Evolutionary conservation across 306 rosid species (phyloP).

Genomic region (Castanospermum australe): DNA sequence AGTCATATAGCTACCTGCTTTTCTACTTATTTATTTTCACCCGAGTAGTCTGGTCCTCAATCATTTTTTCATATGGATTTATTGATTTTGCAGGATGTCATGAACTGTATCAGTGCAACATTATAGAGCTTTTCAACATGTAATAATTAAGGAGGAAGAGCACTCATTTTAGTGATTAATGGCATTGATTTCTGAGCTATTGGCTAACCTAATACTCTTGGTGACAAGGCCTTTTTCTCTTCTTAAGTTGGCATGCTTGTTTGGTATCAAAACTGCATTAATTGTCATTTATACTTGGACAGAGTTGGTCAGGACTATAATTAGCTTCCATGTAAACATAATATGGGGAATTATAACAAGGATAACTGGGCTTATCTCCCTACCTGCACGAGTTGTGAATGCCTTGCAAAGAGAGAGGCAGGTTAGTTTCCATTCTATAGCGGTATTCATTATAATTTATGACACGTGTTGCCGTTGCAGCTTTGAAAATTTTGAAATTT

Average conservation of each 20-base stretch:
- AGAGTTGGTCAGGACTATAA: slow-evolving; percentile 51
- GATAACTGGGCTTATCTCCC: slow-evolving; percentile 54
- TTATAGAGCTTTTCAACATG: slow-evolving; percentile 29
- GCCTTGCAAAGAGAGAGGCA: slow-evolving; percentile 62
- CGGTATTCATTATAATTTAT: background rate
- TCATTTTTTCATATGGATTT: background rate
- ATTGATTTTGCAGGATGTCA: slow-evolving; percentile 38
- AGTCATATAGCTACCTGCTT: background rate
- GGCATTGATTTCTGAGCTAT: slow-evolving; percentile 52
- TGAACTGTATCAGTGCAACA: background rate
- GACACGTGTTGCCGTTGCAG: background rate
- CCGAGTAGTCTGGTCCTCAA: background rate
- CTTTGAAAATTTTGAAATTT: background rate
- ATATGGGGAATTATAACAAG: slow-evolving; percentile 45
- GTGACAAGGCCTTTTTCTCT: slow-evolving; percentile 51
- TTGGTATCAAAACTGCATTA: slow-evolving; percentile 47
- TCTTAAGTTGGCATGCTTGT: slow-evolving; percentile 43
- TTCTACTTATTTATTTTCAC: background rate
- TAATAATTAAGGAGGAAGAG: slow-evolving; percentile 30
- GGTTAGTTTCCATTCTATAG: slow-evolving; percentile 44
- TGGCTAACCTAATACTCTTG: slow-evolving; percentile 36
- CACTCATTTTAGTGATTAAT: slow-evolving; percentile 30
- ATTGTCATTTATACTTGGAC: slow-evolving; percentile 44
- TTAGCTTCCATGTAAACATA: slow-evolving; percentile 49
- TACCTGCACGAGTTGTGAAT: slow-evolving; percentile 59